Conservation (phyloP, 768 basidiomycete species). For the Mycena sanguinolenta region DNA sequence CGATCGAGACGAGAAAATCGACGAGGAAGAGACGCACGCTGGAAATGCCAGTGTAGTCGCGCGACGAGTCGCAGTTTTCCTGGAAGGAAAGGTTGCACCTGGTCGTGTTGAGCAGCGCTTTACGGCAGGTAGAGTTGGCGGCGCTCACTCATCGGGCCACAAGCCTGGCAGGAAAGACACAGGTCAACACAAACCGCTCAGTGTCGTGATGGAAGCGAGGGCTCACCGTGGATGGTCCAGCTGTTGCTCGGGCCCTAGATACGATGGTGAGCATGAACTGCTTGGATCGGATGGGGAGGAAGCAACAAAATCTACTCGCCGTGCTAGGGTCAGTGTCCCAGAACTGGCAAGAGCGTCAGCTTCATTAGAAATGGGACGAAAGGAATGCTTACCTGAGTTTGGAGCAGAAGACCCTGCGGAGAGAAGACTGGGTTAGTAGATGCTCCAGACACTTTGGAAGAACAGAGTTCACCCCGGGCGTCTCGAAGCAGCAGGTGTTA, state of each 20-base stretch:
- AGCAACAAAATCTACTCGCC: constrained; percentile 64
- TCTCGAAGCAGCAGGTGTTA: constrained; percentile 61
- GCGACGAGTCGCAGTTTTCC: constrained; percentile 58
- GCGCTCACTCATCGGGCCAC: constrained; percentile 63
- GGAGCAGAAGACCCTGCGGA: constrained; percentile 55
- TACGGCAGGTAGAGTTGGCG: background rate
- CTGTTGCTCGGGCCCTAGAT: constrained; percentile 63
- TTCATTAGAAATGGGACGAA: too few species aligned
- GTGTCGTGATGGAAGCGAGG: background rate
- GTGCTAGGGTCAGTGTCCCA: too few species aligned
- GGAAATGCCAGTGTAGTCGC: constrained; percentile 58
- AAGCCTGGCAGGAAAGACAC: constrained; percentile 47
- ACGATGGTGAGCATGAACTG: too few species aligned
- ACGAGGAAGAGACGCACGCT: constrained; percentile 44
- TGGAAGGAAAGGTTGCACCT: constrained; percentile 62
- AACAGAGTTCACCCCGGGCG: constrained; percentile 46
- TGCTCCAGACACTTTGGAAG: background rate
- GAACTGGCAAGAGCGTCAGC: too few species aligned
- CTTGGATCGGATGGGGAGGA: constrained; percentile 55
- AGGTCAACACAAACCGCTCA: background rate
- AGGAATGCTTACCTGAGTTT: constrained; percentile 46
- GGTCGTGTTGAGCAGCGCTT: constrained; percentile 24
- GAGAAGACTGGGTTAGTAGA: background rate
- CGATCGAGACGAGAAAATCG: background rate
- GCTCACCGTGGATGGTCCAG: constrained; percentile 61